Base-by-base conservation (phyloP, 2,329 filamentous ascomycete genomes). In the Lecanicillium sp. region DNA sequence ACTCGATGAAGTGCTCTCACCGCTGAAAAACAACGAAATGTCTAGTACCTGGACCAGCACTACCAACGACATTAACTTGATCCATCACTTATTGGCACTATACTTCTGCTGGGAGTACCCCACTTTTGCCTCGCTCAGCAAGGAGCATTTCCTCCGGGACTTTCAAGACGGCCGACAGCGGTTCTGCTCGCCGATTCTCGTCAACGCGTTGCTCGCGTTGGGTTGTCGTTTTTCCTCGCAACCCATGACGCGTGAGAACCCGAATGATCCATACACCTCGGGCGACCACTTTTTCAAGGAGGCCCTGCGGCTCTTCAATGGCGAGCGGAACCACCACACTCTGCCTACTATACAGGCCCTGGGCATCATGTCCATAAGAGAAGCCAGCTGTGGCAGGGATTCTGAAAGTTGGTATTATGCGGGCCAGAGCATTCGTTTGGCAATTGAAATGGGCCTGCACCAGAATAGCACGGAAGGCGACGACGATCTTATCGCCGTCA, bases 31-130 rank as follows among this genome's bases (percentile, higher is more conserved):
- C 22, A 59, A 68, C 1, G 65, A 69, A 28, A 58, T 64, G 49
- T 64, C 64, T 44, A 54, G 51, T 4, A 65, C 64, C 0, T 85
- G 81, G 81, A 84, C 81, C 2, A 64, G 51, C 29, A 68, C 84
- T 17, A 82, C 79, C 2, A 52, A 57, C 3, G 79, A 85, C 46
- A 50, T 64, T 11, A 60, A 56, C 11, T 67, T 85, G 20, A 74
- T 85, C 1, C 68, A 79, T 44, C 78, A 81, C 48, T 64, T 85
- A 9, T 59, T 85, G 37, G 68, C 73, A 1, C 62, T 84, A 22
- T 86, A 85, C 59, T 86, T 86, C 47, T 83, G 79, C 62, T 87
- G 82, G 74, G 77, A 83, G 47, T 85, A 87, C 54, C 80, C 83
- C 3, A 86, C 81, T 11, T 86, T 85, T 58, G 77, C 81, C 4